These are phyloP conservation scores for Dioscorea cayenensis DNA, from an alignment of 116 monocot genomes.

Conservation along the genomic window DNA sequence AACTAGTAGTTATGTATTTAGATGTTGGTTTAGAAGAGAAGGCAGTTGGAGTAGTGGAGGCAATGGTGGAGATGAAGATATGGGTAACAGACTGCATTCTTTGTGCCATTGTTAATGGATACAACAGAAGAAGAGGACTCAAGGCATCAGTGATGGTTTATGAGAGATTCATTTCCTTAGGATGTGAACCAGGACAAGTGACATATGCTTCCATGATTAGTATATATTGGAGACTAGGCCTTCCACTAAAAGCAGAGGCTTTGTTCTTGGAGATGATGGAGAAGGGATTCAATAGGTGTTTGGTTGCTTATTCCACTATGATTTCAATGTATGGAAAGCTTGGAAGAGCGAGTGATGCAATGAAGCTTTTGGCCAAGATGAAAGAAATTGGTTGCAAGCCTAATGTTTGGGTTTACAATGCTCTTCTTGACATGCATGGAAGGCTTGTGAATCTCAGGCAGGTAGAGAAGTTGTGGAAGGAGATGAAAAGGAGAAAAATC, in stretches of 20 bases:
- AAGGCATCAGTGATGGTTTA: constrained; percentile 44
- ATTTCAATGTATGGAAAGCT: constrained; percentile 73
- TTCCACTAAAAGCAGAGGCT: constrained; percentile 36
- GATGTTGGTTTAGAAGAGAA: constrained; percentile 47
- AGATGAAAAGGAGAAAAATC: constrained; percentile 66
- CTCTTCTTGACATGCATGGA: constrained; percentile 78
- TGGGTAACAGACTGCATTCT: constrained; percentile 68
- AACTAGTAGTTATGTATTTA: constrained; percentile 67
- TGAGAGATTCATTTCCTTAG: constrained; percentile 41
- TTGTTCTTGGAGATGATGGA: constrained; percentile 67
- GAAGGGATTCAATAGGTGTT: constrained; percentile 58
- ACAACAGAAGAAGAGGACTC: constrained; percentile 41
- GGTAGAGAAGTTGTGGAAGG: constrained; percentile 86
- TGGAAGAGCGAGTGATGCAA: constrained; percentile 53
- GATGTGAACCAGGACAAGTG: constrained; percentile 77
- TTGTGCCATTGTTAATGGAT: constrained; percentile 66
- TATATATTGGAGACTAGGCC: constrained; percentile 65
- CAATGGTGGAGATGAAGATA: constrained; percentile 50
- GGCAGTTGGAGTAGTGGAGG: constrained; percentile 41
- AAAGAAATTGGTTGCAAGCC: constrained; percentile 77
- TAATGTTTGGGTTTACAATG: constrained; percentile 85
- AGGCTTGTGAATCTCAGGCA: constrained; percentile 34
- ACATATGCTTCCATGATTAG: constrained; percentile 77
- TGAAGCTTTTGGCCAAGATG: constrained; percentile 75
- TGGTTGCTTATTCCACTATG: constrained; percentile 84